Evolutionary conservation across 352 stramenopile genomes (phyloP), one percentile per base, ranked within the genome.

Genomic region (Phytophthora chlamydospora): DNA sequence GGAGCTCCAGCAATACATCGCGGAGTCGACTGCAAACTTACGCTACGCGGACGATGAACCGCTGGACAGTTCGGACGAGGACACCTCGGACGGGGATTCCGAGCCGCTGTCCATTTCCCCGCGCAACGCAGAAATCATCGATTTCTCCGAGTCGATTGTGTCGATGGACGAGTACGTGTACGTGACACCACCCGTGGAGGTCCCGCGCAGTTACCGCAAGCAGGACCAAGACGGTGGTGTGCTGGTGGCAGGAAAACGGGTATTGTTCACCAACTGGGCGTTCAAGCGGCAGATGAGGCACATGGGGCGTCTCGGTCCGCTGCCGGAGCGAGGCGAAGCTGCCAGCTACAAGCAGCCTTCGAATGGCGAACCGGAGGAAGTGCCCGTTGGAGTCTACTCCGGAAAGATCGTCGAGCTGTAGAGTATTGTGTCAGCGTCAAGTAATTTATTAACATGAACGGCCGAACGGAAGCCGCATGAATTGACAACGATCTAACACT

Each of bases 211-310:
- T 2, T 76, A 80, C 45, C 68, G 47, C 17, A 59, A 35, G 2
- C 71, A 76, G 31, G 71, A 80, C 17, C 68, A 43, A 12, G 39
- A 62, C 2, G 71, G 71, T 7, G 71, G 71, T 19, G 46, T 72
- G 8, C 39, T 80, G 17, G 71, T 80, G 7, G 71, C 57, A 32
- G 71, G 67, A 31, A 12, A 62, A 6, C 33, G 48, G 29, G 71
- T 80, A 10, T 11, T 74, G 33, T 80, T 75, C 41, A 80, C 71
- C 0, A 62, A 72, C 19, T 60, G 53, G 58, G 71, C 59, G 1
- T 80, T 76, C 43, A 80, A 80, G 33, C 47, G 55, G 4, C 42
- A 69, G 38, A 34, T 75, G 45, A 31, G 49, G 16, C 51, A 46
- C 14, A 42, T 68, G 43, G 40, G 46, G 5, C 49, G 49, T 29